Conservation (phyloP, 2,329 filamentous ascomycete genomes). For the Colletotrichum higginsianum region DNA sequence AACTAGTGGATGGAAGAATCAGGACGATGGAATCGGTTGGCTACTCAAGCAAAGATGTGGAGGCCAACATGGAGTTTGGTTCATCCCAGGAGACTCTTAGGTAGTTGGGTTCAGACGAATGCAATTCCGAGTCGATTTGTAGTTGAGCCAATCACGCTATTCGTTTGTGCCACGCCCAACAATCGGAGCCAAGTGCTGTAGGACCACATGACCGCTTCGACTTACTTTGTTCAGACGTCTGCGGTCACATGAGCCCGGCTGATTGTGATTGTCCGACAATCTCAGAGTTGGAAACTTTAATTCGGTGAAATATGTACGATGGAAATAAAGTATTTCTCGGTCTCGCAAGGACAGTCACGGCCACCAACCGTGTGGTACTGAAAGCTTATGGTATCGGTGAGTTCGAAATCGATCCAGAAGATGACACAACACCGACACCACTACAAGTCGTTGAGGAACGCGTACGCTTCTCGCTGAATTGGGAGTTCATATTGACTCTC, state of each 20-base stretch:
- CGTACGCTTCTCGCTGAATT: background rate
- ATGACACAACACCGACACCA: too few species aligned
- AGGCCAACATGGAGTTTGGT: background rate
- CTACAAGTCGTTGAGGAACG: too few species aligned
- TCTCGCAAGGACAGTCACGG: too few species aligned
- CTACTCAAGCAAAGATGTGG: background rate
- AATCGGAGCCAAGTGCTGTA: background rate
- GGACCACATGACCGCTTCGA: background rate
- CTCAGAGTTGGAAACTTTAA: background rate
- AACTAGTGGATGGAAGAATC: background rate
- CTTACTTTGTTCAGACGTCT: background rate
- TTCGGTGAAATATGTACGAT: too few species aligned
- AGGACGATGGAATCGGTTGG: constrained; percentile 1
- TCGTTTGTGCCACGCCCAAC: too few species aligned
- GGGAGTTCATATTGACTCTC: background rate
- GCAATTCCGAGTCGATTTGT: background rate
- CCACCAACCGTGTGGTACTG: too few species aligned
- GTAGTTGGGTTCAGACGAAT: constrained; percentile 14
- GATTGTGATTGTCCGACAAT: background rate
- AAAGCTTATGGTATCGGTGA: too few species aligned
- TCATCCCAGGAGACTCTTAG: constrained; percentile 13
- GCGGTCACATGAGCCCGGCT: background rate
- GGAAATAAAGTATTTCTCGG: too few species aligned
- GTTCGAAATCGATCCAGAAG: too few species aligned
- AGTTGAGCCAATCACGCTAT: background rate